These are phyloP conservation scores for Phylloporus sp. DNA, from an alignment of 1,284 basidiomycete genomes.

Conservation along the genomic window DNA sequence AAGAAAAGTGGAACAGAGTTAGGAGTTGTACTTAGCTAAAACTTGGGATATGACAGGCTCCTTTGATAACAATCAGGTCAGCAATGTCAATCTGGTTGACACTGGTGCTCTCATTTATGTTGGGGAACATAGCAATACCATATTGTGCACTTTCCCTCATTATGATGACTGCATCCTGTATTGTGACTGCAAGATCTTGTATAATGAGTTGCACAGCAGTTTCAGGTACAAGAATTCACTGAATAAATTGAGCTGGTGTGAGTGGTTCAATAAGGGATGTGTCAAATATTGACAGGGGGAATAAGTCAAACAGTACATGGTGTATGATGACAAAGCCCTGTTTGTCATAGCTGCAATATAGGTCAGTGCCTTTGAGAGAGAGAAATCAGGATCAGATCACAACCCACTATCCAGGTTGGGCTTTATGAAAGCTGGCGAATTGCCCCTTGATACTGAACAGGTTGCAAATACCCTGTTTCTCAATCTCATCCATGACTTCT, in stretches of 20 bases:
- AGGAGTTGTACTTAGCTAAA: no score
- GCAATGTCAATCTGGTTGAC: no score
- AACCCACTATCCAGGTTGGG: constrained; percentile 83
- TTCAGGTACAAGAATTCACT: constrained; percentile 78
- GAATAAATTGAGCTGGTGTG: constrained; percentile 73
- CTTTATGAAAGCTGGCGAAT: constrained; percentile 77
- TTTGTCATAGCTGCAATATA: constrained; percentile 73
- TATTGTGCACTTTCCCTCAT: constrained; percentile 77
- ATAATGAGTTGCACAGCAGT: constrained; percentile 75
- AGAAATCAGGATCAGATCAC: constrained; percentile 22
- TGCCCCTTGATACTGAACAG: constrained; percentile 73
- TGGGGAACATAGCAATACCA: constrained; percentile 82
- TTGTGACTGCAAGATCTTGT: constrained; percentile 63
- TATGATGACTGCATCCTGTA: constrained; percentile 60
- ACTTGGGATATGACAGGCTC: no score
- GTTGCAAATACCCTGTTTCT: constrained; percentile 66
- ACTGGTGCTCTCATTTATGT: constrained; percentile 60
- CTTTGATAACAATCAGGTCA: no score
- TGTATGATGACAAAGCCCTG: constrained; percentile 79
- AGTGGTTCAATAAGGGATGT: constrained; percentile 64
- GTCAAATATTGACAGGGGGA: constrained; percentile 67
- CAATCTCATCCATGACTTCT: constrained; percentile 67
- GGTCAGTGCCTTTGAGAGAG: constrained; percentile 5
- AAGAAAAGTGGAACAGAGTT: no score
- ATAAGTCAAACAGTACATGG: constrained; percentile 77